Conservation (phyloP, 257 asterid species). For the Nemophila menziesii region DNA sequence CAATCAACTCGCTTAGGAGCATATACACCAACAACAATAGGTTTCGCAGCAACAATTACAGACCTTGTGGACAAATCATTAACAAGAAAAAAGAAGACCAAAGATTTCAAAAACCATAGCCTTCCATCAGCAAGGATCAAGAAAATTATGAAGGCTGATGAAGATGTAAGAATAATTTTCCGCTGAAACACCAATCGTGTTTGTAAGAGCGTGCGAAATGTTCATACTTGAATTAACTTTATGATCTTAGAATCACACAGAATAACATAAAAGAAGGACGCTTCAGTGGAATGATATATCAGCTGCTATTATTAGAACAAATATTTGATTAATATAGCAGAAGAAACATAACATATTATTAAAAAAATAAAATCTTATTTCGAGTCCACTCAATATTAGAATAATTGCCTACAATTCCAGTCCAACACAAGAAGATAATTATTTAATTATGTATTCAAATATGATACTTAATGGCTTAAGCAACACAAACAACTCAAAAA, state of each 20-base stretch:
- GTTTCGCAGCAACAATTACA: slow-evolving; percentile 9
- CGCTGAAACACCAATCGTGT: slow-evolving; percentile 23
- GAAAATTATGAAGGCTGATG: slow-evolving; percentile 31
- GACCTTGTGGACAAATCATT: slow-evolving; percentile 13
- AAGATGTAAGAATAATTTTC: slow-evolving; percentile 29
- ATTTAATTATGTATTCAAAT: no score
- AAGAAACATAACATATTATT: no score
- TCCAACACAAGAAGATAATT: no score
- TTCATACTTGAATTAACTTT: slow-evolving; percentile 23
- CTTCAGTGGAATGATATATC: slow-evolving; percentile 19
- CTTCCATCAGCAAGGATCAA: slow-evolving; percentile 27
- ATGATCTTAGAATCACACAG: slow-evolving; percentile 22
- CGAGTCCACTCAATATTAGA: no score
- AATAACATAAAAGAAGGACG: slow-evolving; percentile 21
- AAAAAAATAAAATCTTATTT: no score
- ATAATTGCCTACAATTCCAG: no score
- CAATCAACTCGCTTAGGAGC: slow-evolving; percentile 9
- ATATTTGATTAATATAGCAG: slow-evolving; percentile 22
- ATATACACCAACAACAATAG: slow-evolving; percentile 24
- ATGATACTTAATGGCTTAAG: no score
- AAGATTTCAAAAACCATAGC: slow-evolving; percentile 21
- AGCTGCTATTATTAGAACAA: slow-evolving; percentile 18
- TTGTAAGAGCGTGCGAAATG: slow-evolving; percentile 26
- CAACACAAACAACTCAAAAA: no score
- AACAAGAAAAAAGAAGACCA: slow-evolving; percentile 10